A percentile compares a stretch with the other conserved stretches of the same genome.
These are phyloP conservation scores for Lentinula guzmanii DNA, from an alignment of 768 basidiomycete genomes.

Conservation along the genomic window DNA sequence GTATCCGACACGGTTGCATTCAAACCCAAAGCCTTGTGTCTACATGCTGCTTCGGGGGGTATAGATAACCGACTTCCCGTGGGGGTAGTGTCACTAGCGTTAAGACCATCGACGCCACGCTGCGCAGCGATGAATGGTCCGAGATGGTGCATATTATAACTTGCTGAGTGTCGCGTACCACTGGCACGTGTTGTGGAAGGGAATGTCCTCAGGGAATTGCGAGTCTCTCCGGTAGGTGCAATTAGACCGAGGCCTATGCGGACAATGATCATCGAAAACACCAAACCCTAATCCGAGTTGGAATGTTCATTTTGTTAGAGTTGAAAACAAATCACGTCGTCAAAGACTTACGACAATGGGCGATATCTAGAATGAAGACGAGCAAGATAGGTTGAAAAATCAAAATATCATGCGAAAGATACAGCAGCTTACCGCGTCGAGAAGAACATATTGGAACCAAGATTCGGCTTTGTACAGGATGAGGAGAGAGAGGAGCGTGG, in stretches of 20 bases:
- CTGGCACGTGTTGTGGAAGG: background rate
- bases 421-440: slow-evolving; percentile 25
- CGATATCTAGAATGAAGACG: slow-evolving; percentile 11
- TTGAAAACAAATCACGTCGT: background rate
- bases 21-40: background rate
- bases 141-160: background rate
- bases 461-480: slow-evolving; percentile 25
- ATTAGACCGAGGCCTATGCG: slow-evolving; percentile 31
- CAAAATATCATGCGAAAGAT: background rate
- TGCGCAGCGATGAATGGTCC: background rate
- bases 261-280: slow-evolving; percentile 35
- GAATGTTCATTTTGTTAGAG: background rate
- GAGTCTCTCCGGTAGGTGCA: slow-evolving; percentile 8
- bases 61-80: background rate
- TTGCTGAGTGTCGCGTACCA: background rate
- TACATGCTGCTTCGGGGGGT: background rate
- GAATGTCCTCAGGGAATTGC: background rate
- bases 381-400: background rate
- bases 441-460: slow-evolving; percentile 29
- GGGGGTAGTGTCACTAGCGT: background rate
- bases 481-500: slow-evolving; percentile 24
- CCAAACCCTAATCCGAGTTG: slow-evolving; percentile 18
- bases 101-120: background rate
- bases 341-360: slow-evolving; percentile 17
- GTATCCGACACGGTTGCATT: background rate